Percentiles rank a stretch among this genome's conserved stretches.
Evolutionary conservation across 1,284 basidiomycete genomes (phyloP).

Genomic region (Ceratobasidium sp.): DNA sequence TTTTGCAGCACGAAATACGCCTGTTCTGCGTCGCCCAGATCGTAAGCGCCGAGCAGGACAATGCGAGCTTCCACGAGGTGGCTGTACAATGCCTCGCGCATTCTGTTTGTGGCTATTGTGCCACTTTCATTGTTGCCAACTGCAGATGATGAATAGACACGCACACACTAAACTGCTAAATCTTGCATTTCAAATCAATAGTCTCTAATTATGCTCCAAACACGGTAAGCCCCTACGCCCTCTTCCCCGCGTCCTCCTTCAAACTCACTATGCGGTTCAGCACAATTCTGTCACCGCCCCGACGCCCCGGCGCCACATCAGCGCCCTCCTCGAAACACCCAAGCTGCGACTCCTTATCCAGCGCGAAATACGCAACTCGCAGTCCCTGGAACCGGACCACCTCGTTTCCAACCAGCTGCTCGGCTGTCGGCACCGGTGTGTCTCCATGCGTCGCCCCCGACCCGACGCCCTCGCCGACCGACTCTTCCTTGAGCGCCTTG

Average conservation of each 20-base stretch:
- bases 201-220: slow-evolving; percentile 4
- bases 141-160: slow-evolving; percentile 23
- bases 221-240: slow-evolving; percentile 37
- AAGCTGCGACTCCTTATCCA: slow-evolving; percentile 86
- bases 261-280: slow-evolving; percentile 94
- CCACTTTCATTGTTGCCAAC: slow-evolving; percentile 9
- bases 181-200: slow-evolving; percentile 15
- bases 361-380: slow-evolving; percentile 93
- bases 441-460: slow-evolving; percentile 57
- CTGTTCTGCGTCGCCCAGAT: neutral
- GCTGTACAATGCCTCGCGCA: slow-evolving; percentile 7
- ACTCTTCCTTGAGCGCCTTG: slow-evolving; percentile 65
- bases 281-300: slow-evolving; percentile 80
- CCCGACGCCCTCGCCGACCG: slow-evolving; percentile 50
- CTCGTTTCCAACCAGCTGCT: slow-evolving; percentile 90
- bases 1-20: neutral
- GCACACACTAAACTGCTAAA: neutral
- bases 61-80: slow-evolving; percentile 25
- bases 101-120: slow-evolving; percentile 21
- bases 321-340: slow-evolving; percentile 68
- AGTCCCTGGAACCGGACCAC: slow-evolving; percentile 97
- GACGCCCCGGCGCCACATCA: slow-evolving; percentile 58
- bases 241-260: slow-evolving; percentile 95
- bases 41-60: slow-evolving; percentile 28
- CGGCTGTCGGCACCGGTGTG: slow-evolving; percentile 75